phyloP scores from a whole-genome alignment of 495 filamentous ascomycete species.

The Xylaria curta region DNA sequence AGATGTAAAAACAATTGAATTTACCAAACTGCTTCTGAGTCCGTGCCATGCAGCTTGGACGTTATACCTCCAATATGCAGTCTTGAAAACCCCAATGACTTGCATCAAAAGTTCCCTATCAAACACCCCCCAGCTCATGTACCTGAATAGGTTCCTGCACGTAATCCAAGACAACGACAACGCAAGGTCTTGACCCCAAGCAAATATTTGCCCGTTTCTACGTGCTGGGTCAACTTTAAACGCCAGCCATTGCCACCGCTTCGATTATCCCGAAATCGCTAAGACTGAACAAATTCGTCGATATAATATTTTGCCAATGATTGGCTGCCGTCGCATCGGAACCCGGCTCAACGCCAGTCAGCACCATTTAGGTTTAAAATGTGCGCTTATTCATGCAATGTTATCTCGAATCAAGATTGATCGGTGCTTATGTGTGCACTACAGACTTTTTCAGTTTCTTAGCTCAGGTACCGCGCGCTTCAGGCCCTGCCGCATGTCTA shows the following conservation, averaged over 20 bases:
- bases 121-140: background rate
- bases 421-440: background rate
- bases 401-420: constrained; percentile 1
- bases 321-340: constrained; percentile 11
- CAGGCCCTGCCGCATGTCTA: background rate
- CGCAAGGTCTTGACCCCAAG: too few relatives aligned
- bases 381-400: constrained; percentile 3
- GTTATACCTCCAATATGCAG: background rate
- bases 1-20: background rate
- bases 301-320: background rate
- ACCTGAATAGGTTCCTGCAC: background rate
- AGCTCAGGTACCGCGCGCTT: constrained; percentile 2
- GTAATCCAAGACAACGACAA: constrained; percentile 3
- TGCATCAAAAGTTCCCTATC: constrained; percentile 9
- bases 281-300: background rate
- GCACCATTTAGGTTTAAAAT: constrained; percentile 2
- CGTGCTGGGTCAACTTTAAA: background rate
- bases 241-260: background rate
- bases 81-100: background rate
- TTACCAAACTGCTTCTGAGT: background rate
- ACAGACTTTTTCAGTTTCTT: constrained; percentile 1
- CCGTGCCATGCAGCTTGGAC: background rate
- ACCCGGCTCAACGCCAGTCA: background rate
- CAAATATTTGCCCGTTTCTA: background rate
- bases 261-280: background rate